Conservation (phyloP, 2,329 filamentous ascomycete species). For the Pseudogymnoascus sp. region DNA sequence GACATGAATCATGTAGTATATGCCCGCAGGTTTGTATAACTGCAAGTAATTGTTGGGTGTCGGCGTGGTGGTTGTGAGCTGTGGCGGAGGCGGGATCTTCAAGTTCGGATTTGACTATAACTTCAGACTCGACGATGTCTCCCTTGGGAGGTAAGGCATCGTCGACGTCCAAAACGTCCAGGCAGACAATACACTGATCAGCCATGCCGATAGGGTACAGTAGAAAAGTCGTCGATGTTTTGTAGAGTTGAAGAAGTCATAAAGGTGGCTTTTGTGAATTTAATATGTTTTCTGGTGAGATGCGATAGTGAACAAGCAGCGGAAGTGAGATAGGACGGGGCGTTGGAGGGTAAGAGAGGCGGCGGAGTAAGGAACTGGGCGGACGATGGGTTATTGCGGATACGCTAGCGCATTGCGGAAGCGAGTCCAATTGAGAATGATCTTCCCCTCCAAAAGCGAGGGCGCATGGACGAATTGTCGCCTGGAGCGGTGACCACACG, state of each 20-base stretch:
- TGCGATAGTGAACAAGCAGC: slow-evolving; percentile 9
- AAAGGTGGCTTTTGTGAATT: slow-evolving; percentile 8
- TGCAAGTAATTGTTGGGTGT: slow-evolving; percentile 39
- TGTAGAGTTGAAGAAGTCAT: slow-evolving; percentile 14
- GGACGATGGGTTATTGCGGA: slow-evolving; percentile 12
- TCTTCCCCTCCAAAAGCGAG: slow-evolving; percentile 11
- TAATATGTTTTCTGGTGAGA: neutral
- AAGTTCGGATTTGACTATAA: slow-evolving; percentile 10
- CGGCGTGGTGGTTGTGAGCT: slow-evolving; percentile 19
- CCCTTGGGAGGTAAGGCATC: slow-evolving; percentile 26
- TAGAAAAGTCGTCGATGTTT: slow-evolving; percentile 2
- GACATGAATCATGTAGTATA: slow-evolving; percentile 84
- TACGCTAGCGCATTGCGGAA: slow-evolving; percentile 8
- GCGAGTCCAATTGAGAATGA: slow-evolving; percentile 13
- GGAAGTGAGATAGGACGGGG: slow-evolving; percentile 9
- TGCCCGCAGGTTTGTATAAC: slow-evolving; percentile 75
- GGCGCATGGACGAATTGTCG: slow-evolving; percentile 7
- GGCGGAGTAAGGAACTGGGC: slow-evolving; percentile 8
- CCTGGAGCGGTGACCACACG: slow-evolving; percentile 4
- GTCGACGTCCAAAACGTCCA: slow-evolving; percentile 48
- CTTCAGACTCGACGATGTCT: slow-evolving; percentile 20
- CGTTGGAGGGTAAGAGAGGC: slow-evolving; percentile 9
- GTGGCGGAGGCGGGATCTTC: slow-evolving; percentile 16
- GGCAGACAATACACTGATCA: slow-evolving; percentile 66
- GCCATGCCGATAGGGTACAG: slow-evolving; percentile 32